Percentiles rank a stretch among this genome's conserved stretches.
Conservation (phyloP, 2,329 filamentous ascomycete species). For the Meredithiella fracta region DNA sequence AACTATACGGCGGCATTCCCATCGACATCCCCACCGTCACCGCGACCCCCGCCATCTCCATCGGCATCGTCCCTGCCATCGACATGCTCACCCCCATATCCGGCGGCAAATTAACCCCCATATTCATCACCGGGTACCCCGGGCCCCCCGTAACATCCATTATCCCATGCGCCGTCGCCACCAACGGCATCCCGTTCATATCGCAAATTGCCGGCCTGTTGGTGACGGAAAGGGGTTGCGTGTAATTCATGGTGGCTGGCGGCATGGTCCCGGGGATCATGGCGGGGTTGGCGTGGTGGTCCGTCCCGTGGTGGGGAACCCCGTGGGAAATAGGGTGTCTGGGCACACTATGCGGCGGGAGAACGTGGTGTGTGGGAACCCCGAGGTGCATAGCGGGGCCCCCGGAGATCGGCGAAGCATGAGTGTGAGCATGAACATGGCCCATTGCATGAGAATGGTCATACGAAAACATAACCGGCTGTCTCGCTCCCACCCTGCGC, state of each 20-base stretch:
- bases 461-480: not conserved
- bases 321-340: not conserved
- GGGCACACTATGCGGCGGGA: conserved; percentile 5
- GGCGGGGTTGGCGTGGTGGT: no score
- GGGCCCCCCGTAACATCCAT: not conserved
- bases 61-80: not conserved
- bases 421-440: not conserved
- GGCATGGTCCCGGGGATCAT: not conserved
- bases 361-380: not conserved
- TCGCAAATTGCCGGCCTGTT: not conserved
- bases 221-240: not conserved
- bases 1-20: not conserved
- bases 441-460: not conserved
- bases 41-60: not conserved
- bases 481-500: conserved; percentile 28
- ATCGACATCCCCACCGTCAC: not conserved
- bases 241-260: not conserved
- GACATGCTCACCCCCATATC: not conserved
- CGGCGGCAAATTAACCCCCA: not conserved
- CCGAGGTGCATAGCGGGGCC: not conserved
- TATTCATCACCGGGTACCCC: not conserved
- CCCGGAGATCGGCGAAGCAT: not conserved
- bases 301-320: not conserved
- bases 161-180: not conserved
- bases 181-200: not conserved